phyloP scores from a whole-genome alignment of 2,329 filamentous ascomycete species.

The Hortaea sp. region DNA sequence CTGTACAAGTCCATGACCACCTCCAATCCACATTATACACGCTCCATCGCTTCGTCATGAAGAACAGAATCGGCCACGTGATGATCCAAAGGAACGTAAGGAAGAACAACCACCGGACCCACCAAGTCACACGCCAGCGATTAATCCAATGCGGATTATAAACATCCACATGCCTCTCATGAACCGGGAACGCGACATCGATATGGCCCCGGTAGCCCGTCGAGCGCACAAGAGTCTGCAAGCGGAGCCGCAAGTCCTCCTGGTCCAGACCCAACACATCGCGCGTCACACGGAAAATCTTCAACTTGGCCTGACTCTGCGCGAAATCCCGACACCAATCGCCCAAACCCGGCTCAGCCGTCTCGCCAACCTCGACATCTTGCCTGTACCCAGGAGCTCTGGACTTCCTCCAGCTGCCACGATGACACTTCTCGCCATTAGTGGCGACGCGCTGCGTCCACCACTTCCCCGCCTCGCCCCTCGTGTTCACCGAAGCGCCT shows the following conservation, averaged over 20 bases:
- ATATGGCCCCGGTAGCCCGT: constrained; percentile 60
- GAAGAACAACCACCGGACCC: constrained; percentile 56
- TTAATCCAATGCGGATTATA: constrained; percentile 56
- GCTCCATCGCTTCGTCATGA: constrained; percentile 57
- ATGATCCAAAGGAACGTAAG: constrained; percentile 59
- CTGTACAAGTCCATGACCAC: constrained; percentile 33
- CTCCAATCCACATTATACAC: constrained; percentile 57
- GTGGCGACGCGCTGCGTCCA: constrained; percentile 37
- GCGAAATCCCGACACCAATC: constrained; percentile 64
- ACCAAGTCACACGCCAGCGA: constrained; percentile 51
- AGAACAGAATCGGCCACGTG: constrained; percentile 59
- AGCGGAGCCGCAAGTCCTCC: constrained; percentile 38
- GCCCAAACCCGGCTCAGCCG: constrained; percentile 31
- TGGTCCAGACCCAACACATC: constrained; percentile 53
- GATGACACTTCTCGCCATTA: constrained; percentile 50
- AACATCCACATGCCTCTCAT: constrained; percentile 48
- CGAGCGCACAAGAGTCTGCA: constrained; percentile 48
- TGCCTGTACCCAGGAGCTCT: constrained; percentile 38
- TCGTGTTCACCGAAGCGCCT: background rate
- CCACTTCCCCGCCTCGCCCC: constrained; percentile 2
- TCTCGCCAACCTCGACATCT: constrained; percentile 35
- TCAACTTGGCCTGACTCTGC: constrained; percentile 47
- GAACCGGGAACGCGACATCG: constrained; percentile 49
- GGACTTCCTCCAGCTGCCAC: constrained; percentile 52
- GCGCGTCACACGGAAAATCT: constrained; percentile 36